Evolutionary conservation across 164 flowering plant genomes (phyloP).

Genomic region (Umbilicus rupestris): DNA sequence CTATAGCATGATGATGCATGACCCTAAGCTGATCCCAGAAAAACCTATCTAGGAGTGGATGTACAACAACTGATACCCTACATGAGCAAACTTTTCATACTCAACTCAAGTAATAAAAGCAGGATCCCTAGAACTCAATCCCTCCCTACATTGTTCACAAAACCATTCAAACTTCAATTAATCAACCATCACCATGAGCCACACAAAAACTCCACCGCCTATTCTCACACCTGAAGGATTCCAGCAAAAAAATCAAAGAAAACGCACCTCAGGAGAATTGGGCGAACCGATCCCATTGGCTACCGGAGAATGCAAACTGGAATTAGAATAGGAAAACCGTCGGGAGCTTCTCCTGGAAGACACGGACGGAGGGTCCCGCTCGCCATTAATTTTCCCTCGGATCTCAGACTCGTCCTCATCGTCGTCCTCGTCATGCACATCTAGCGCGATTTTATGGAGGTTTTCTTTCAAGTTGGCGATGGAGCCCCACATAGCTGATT

Average conservation of each 20-base stretch:
- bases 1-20: too few species aligned
- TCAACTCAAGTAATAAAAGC: too few species aligned
- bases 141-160: too few species aligned
- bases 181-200: too few species aligned
- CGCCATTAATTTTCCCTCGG: constrained; percentile 25
- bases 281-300: constrained; percentile 50
- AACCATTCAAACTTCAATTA: not conserved
- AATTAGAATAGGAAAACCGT: constrained; percentile 42
- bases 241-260: not conserved
- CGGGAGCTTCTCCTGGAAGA: constrained; percentile 55
- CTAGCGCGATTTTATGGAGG: constrained; percentile 73
- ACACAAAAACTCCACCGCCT: not conserved
- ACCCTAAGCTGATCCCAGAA: too few species aligned
- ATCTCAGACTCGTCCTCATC: constrained; percentile 49
- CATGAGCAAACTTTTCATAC: too few species aligned
- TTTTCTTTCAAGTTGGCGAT: constrained; percentile 76
- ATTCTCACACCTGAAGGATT: too few species aligned
- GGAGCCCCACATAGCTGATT: constrained; percentile 41
- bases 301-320: constrained; percentile 35
- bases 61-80: too few species aligned
- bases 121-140: too few species aligned
- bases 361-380: constrained; percentile 18
- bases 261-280: constrained; percentile 43
- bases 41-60: too few species aligned
- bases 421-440: constrained; percentile 55